Evolutionary conservation across 257 asterid genomes (phyloP).

Genomic region (Jaltomata sinuosa): DNA sequence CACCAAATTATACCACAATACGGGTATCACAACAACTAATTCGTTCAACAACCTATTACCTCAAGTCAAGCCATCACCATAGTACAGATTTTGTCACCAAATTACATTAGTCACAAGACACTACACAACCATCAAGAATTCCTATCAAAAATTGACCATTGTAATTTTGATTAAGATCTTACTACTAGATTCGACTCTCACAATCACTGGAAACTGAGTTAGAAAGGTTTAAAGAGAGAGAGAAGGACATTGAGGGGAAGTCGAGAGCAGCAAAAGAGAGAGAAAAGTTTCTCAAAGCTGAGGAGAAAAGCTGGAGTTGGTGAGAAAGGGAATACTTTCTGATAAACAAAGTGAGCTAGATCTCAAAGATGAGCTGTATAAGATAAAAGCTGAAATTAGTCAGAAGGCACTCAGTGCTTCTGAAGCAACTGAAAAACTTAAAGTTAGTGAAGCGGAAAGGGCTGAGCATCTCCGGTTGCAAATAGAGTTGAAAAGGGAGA

Average conservation of each 20-base stretch:
- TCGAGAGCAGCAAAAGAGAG: conserved; percentile 51
- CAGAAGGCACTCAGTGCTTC: conserved; percentile 35
- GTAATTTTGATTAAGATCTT: too few relatives aligned
- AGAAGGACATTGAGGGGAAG: conserved; percentile 46
- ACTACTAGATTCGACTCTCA: too few relatives aligned
- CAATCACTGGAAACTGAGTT: conserved; percentile 50
- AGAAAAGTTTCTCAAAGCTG: conserved; percentile 52
- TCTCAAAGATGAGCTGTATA: conserved; percentile 45
- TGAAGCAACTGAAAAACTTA: conserved; percentile 45
- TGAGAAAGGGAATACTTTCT: conserved; percentile 30
- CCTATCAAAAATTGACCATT: too few relatives aligned
- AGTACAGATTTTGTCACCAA: too few relatives aligned
- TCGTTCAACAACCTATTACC: too few relatives aligned
- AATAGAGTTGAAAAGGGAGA: conserved; percentile 57
- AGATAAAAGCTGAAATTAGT: conserved; percentile 44
- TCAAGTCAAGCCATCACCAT: too few relatives aligned
- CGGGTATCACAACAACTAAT: too few relatives aligned
- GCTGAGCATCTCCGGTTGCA: conserved; percentile 41
- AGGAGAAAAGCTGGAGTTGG: conserved; percentile 36
- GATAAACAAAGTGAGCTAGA: conserved; percentile 42
- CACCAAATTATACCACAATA: too few relatives aligned
- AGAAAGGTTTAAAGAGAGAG: conserved; percentile 66
- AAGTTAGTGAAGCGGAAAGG: conserved; percentile 43
- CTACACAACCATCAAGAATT: too few relatives aligned
- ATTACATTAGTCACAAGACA: too few relatives aligned